Base-by-base conservation (phyloP, 2,329 filamentous ascomycete genomes). In the Talaromyces piceae region DNA sequence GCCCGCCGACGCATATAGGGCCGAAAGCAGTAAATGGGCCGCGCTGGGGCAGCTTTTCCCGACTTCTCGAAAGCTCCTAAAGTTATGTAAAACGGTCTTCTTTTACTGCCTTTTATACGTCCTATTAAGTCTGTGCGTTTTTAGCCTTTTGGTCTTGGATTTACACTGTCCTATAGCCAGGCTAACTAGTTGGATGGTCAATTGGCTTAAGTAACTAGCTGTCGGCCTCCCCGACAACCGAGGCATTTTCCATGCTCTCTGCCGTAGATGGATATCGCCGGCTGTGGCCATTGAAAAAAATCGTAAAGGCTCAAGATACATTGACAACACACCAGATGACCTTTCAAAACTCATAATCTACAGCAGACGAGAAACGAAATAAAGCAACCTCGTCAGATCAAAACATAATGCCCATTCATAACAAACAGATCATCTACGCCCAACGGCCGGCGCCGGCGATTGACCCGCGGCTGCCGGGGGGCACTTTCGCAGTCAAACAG, bases 401-500 rank as follows among this genome's bases (percentile, higher is more conserved):
- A 30, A 6, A 13, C 49, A 58, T 47, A 41, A 59, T 61, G 55
- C 25, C 55, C 28, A 58, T 64, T 57, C 59, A 61, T 11, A 64
- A 70, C 58, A 65, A 64, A 45, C 67, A 70, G 55, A 54, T 68
- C 41, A 60, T 69, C 55, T 69, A 69, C 56, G 61, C 60, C 52
- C 66, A 64, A 20, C 52, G 62, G 5, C 67, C 67, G 3, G 58
- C 57, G 4, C 61, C 65, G 26, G 62, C 66, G 16, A 69, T 69
- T 51, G 55, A 69, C 50, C 66, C 67, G n/a, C 65, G 66, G 13
- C 57, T 69, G 12, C 54, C 51, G 4, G 45, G 43, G 30, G 67
- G 67, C 45, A 70, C 67, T 46, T 70, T 70, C 56, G 61, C 60
- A 33, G 51, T 70, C 8, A 61, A 59, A 41, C 62, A 62, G n/a